Evolutionary conservation across 768 basidiomycete genomes (phyloP).

Genomic region (Rhodosporidiobolus sp.): DNA sequence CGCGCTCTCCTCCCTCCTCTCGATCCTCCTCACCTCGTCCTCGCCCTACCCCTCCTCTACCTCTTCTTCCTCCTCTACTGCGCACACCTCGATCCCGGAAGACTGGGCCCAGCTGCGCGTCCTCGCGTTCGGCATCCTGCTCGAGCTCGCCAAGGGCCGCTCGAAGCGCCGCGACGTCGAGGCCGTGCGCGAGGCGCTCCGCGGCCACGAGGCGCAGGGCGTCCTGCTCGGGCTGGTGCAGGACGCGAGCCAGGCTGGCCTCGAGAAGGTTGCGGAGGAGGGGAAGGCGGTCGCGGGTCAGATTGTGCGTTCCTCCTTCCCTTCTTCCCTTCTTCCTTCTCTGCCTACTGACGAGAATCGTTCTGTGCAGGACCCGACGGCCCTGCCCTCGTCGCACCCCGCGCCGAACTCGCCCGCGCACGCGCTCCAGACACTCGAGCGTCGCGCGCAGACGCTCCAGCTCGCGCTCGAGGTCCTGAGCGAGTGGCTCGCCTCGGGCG

Average conservation of each 20-base stretch:
- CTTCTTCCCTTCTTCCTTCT: background rate
- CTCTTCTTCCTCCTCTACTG: background rate
- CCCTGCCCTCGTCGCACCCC: slow-evolving; percentile 1
- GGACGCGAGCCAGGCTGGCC: background rate
- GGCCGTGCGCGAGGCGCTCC: slow-evolving; percentile 6
- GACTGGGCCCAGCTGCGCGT: slow-evolving; percentile 32
- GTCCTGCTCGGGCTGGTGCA: slow-evolving; percentile 17
- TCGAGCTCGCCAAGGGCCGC: slow-evolving; percentile 34
- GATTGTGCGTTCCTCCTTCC: slow-evolving; percentile 13
- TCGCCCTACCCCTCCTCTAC: background rate
- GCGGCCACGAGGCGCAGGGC: slow-evolving; percentile 4
- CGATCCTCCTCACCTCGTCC: slow-evolving; percentile 25
- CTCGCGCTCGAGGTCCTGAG: slow-evolving; percentile 49
- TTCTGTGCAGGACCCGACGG: slow-evolving; percentile 23
- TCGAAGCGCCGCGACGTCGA: slow-evolving; percentile 30
- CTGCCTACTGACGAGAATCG: background rate
- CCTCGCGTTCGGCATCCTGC: slow-evolving; percentile 30
- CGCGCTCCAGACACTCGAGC: slow-evolving; percentile 47
- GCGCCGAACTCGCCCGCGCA: slow-evolving; percentile 2
- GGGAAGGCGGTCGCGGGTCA: slow-evolving; percentile 1
- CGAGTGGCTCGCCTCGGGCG: slow-evolving; percentile 32
- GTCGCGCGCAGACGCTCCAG: slow-evolving; percentile 48
- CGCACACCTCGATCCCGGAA: background rate
- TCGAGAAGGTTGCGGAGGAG: background rate
- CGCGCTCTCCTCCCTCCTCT: slow-evolving; percentile 25